phyloP scores from a whole-genome alignment of 2,329 filamentous ascomycete genomes.

The Fusarium brevicatenulatum region DNA sequence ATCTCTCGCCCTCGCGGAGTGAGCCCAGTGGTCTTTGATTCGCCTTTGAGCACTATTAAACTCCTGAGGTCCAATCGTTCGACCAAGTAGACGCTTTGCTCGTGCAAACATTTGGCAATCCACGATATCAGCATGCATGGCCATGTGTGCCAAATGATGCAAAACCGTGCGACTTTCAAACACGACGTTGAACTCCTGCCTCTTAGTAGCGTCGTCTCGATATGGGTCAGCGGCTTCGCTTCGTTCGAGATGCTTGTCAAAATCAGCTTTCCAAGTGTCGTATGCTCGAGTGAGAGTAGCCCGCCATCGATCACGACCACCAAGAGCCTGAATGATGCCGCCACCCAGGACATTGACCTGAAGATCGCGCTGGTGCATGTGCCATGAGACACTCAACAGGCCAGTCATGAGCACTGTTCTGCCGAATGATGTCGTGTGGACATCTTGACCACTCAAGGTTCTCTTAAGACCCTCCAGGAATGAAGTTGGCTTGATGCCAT shows the following conservation, averaged over 20 bases:
- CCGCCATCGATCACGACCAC: conserved; percentile 91
- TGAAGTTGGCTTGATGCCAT: conserved; percentile 83
- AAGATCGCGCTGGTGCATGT: conserved; percentile 95
- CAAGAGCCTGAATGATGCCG: conserved; percentile 79
- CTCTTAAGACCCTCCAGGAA: conserved; percentile 93
- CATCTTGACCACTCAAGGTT: conserved; percentile 84
- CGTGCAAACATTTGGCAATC: conserved; percentile 96
- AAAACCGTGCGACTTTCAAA: conserved; percentile 90
- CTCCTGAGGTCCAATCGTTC: conserved; percentile 84
- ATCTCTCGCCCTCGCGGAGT: conserved; percentile 86
- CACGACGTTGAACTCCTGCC: conserved; percentile 72
- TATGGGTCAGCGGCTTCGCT: conserved; percentile 66
- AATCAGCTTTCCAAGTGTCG: conserved; percentile 92
- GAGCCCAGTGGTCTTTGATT: conserved; percentile 91
- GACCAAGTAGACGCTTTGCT: conserved; percentile 83
- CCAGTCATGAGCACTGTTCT: conserved; percentile 95
- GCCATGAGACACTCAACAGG: conserved; percentile 92
- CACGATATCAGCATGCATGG: conserved; percentile 97
- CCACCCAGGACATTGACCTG: conserved; percentile 85
- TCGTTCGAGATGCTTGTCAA: conserved; percentile 81
- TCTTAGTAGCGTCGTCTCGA: conserved; percentile 64
- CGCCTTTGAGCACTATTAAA: conserved; percentile 81
- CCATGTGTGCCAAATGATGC: conserved; percentile 96
- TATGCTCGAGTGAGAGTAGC: conserved; percentile 86
- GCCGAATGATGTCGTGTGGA: conserved; percentile 92